These are phyloP conservation scores for Amphibolis antarctica DNA, from an alignment of 106 monocot genomes.

Conservation along the genomic window DNA sequence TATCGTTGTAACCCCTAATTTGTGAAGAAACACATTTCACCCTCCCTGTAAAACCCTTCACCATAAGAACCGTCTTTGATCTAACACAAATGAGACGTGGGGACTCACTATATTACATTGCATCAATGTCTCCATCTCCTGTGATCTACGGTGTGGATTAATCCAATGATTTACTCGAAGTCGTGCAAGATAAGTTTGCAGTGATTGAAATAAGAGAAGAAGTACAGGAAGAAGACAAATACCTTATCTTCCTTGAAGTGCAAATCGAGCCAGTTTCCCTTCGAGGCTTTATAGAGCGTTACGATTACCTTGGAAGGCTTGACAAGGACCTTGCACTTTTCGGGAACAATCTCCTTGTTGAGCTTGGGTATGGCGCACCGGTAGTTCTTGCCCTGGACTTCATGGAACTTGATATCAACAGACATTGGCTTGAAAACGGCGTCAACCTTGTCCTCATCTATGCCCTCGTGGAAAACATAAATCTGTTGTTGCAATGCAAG, in stretches of 20 bases:
- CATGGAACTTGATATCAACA: constrained; percentile 54
- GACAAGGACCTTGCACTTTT: constrained; percentile 46
- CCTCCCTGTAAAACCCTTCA: too few species aligned
- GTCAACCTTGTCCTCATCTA: constrained; percentile 37
- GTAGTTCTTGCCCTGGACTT: constrained; percentile 64
- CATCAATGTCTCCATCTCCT: too few species aligned
- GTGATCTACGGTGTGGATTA: too few species aligned
- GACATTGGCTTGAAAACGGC: constrained; percentile 36
- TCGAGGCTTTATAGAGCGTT: constrained; percentile 51
- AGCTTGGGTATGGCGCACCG: constrained; percentile 47
- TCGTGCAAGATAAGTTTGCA: too few species aligned
- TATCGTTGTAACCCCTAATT: too few species aligned
- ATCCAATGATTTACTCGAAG: too few species aligned
- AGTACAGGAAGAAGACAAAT: neutral
- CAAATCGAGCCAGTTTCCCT: constrained; percentile 61
- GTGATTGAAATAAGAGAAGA: neutral
- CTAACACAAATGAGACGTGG: too few species aligned
- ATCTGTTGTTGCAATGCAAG: constrained; percentile 39
- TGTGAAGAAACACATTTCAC: too few species aligned
- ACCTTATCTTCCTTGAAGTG: constrained; percentile 73
- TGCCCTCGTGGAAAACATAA: constrained; percentile 57
- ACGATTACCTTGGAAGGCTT: constrained; percentile 50
- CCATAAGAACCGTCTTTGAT: too few species aligned
- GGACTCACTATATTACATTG: too few species aligned
- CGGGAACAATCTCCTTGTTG: constrained; percentile 67